Evolutionary conservation across 352 stramenopile genomes (phyloP).

Genomic region (Phytophthora fragariaefolia): DNA sequence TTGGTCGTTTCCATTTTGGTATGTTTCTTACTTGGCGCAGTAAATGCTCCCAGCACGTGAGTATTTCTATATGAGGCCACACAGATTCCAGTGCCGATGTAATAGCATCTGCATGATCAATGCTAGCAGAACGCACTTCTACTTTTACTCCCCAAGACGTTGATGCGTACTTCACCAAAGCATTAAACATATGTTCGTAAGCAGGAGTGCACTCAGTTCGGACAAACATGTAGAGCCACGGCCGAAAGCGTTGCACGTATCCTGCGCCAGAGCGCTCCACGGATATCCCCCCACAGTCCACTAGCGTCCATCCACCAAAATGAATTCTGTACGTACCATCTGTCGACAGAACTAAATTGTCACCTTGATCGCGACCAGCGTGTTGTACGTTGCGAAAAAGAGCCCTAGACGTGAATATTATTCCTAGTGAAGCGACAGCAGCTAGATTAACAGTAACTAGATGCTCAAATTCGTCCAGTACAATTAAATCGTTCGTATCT

Average conservation of each 20-base stretch:
- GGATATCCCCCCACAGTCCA: conserved; percentile 14
- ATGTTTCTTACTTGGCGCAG: neutral
- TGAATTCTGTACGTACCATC: conserved; percentile 11
- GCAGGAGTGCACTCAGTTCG: neutral
- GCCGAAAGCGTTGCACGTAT: conserved; percentile 10
- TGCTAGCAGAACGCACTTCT: neutral
- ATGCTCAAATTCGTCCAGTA: conserved; percentile 11
- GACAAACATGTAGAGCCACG: conserved; percentile 23
- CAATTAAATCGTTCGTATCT: conserved; percentile 9
- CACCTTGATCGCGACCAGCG: neutral
- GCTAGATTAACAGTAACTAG: neutral
- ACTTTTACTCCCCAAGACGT: neutral
- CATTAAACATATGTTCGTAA: conserved; percentile 1
- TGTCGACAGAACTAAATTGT: neutral
- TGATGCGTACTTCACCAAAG: neutral
- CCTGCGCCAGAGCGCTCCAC: neutral
- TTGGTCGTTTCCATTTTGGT: neutral
- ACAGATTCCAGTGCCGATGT: conserved; percentile 1
- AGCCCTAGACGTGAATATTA: conserved; percentile 6
- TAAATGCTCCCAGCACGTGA: conserved; percentile 13
- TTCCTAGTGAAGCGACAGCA: neutral
- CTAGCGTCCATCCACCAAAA: conserved; percentile 11
- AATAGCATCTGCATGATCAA: conserved; percentile 1
- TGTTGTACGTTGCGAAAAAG: neutral
- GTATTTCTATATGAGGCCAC: conserved; percentile 1